Conservation (phyloP, 305 asterid species). For the Fraxinus velutina region DNA sequence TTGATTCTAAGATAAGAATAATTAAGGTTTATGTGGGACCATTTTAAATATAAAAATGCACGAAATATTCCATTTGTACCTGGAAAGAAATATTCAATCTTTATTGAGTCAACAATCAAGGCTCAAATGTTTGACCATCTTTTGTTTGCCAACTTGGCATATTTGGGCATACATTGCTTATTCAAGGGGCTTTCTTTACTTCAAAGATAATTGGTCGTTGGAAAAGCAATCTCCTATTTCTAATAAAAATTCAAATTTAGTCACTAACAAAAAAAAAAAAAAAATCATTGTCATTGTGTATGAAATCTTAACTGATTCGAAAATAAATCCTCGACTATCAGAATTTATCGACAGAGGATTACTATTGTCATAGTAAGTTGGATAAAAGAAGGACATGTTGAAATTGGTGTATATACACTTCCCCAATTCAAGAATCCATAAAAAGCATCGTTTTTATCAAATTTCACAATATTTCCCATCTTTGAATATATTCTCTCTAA, state of each 20-base stretch:
- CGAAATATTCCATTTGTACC: conserved; percentile 41
- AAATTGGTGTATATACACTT: conserved; percentile 39
- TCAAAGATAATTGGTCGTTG: background rate
- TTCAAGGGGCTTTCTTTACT: background rate
- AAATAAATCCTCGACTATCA: background rate
- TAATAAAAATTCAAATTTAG: background rate
- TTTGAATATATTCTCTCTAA: conserved; percentile 37
- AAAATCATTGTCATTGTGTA: background rate
- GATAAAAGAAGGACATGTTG: conserved; percentile 24
- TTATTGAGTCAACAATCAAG: conserved; percentile 14
- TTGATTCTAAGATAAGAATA: conserved; percentile 38
- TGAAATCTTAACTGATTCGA: background rate
- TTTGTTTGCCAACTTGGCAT: background rate
- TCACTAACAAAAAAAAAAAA: background rate
- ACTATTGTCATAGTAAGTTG: background rate
- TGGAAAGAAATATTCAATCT: conserved; percentile 19
- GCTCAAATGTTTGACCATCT: background rate
- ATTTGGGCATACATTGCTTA: background rate
- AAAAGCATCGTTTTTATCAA: conserved; percentile 69
- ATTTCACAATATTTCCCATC: conserved; percentile 48
- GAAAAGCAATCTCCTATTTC: background rate
- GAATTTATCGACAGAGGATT: background rate
- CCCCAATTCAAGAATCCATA: conserved; percentile 44
- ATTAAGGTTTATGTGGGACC: conserved; percentile 27
- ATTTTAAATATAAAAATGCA: conserved; percentile 17